Conservation (phyloP, 2,329 filamentous ascomycete species). For the Zymoseptoria passerinii region DNA sequence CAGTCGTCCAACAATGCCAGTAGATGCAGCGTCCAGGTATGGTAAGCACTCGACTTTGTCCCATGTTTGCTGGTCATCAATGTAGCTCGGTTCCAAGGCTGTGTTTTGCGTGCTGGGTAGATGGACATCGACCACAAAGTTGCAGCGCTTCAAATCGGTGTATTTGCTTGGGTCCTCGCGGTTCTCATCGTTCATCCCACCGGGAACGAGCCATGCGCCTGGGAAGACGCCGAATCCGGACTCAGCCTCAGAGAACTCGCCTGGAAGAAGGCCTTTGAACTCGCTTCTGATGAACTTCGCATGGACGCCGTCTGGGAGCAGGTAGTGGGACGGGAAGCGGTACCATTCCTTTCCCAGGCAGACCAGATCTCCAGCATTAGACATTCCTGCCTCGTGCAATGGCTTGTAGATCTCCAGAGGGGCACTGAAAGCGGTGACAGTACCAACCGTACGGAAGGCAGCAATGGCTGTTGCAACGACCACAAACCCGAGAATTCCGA, state of each 20-base stretch:
- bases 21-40: slow-evolving; percentile 74
- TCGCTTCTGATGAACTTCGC: slow-evolving; percentile 88
- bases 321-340: slow-evolving; percentile 88
- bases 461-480: slow-evolving; percentile 47
- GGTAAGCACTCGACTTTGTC: slow-evolving; percentile 63
- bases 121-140: slow-evolving; percentile 80
- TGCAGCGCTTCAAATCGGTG: slow-evolving; percentile 63
- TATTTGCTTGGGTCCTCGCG: slow-evolving; percentile 83
- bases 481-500: slow-evolving; percentile 50
- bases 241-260: slow-evolving; percentile 70
- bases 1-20: slow-evolving; percentile 63
- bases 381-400: slow-evolving; percentile 50
- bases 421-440: slow-evolving; percentile 74
- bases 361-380: slow-evolving; percentile 57
- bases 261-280: slow-evolving; percentile 80
- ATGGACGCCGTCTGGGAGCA: slow-evolving; percentile 71
- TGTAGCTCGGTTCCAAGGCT: slow-evolving; percentile 69
- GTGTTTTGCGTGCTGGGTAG: slow-evolving; percentile 56
- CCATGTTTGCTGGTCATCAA: slow-evolving; percentile 68
- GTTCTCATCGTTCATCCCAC: slow-evolving; percentile 88
- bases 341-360: slow-evolving; percentile 98
- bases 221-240: slow-evolving; percentile 61
- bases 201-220: slow-evolving; percentile 74
- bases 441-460: slow-evolving; percentile 63
- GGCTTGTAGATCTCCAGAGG: slow-evolving; percentile 64